Base-by-base conservation (phyloP, 352 stramenopile genomes). In the Phytopythium ostracodes region DNA sequence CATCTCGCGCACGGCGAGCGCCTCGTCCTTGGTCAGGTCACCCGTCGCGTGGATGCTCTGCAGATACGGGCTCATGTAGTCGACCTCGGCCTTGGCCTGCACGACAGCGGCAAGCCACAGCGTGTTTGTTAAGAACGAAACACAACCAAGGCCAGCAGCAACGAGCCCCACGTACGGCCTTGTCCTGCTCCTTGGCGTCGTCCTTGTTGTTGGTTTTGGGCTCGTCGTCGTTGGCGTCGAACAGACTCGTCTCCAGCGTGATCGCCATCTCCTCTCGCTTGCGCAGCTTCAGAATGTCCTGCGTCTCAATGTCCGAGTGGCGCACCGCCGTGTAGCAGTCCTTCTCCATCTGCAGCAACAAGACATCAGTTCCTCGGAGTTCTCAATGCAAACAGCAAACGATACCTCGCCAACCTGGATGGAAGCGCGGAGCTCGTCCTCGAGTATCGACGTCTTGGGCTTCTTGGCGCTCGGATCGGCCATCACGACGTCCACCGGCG, bases 61-160 rank as follows among this genome's bases (percentile, higher is more conserved):
- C 35, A 98, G 67, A 71, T 98, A 98, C 33, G 94, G 92, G 56
- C 90, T 96, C 24, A 98, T 77, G 66, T 98, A 98, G 70, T 98
- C 92, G 49, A 96, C 86, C 59, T 92, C 81, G 27, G 70, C 76
- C 71, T 91, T 90, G 17, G 70, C 62, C 82, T 94, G 53, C 4
- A 62, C 12, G 38, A 25, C n/a, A n/a, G n/a, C n/a, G n/a, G n/a
- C n/a, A n/a, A n/a, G n/a, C n/a, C n/a, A n/a, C n/a, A n/a, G n/a
- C n/a, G n/a, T n/a, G n/a, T n/a, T n/a, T n/a, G n/a, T n/a, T n/a
- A n/a, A n/a, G n/a, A 47, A 24, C 42, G 4, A 25, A 3, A 6
- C 7, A n/a, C 5, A 8, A 40, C 35, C 9, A 6, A 29, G n/a
- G n/a, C n/a, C n/a, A n/a, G n/a, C n/a, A n/a, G n/a, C n/a, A n/a